Base-by-base conservation (phyloP, 768 basidiomycete genomes). In the Leccinum arenicola region DNA sequence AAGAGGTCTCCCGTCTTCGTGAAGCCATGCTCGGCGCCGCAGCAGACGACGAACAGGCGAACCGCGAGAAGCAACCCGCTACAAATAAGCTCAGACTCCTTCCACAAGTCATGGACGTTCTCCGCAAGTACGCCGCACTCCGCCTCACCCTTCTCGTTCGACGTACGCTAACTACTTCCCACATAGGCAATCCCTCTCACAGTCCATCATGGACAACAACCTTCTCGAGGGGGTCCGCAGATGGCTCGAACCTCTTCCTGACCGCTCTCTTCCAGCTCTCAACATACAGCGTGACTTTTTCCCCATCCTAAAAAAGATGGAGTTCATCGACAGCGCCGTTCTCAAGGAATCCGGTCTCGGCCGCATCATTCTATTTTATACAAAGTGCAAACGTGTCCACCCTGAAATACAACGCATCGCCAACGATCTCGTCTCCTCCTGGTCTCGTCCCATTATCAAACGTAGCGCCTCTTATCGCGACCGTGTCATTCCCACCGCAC, bases 271-370 rank as follows among this genome's bases (percentile, higher is more conserved):
- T 3, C 97, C 97, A 1, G 93, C 95, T 4, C 82, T 98, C 55
- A 96, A 95, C 73, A 98, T 99, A 68, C 97, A 98, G 71, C 87
- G 87, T 50, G 90, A 95, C 54, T 87, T 98, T 64, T 93, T 98
- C 75, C 81, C 84, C 33, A 82, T 88, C 55, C 78, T 99, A 10
- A 81, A 80, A 61, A 93, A 89, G 78, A 93, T 98, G 88, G 89
- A 91, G 62, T 91, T 90, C 67, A 95, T 98, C 69, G 96, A 98
- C 75, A 86, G 87, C 33, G 74, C 85, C 19, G 91, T 92, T 6
- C 87, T 99, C 66, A 96, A 95, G 71, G 93, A 96, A 70, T 91
- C 91, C 1, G 86, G 87, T 0, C 81, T 99, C 4, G 97, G 97
- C 15, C 88, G 88, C 58, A 82, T 98, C 65, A 80, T 98, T 40